Evolutionary conservation across 2,329 filamentous ascomycete genomes (phyloP), one percentile per base, ranked within the genome.

Genomic region (Chrysosphaeria jannelii): DNA sequence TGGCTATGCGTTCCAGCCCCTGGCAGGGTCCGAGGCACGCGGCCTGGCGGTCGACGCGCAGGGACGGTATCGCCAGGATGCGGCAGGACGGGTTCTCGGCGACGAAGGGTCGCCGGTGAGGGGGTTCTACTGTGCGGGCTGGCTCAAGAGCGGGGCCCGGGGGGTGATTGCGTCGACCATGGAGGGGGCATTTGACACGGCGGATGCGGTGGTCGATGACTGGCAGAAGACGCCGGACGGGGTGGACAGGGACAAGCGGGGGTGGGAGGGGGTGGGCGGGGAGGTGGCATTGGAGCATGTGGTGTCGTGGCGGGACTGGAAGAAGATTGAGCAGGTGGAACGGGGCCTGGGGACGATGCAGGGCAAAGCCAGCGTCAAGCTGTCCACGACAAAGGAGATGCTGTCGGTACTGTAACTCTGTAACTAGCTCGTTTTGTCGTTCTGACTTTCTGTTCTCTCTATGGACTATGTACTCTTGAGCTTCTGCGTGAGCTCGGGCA

Each of bases 111-210:
- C n/a, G n/a, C n/a, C n/a, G n/a, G 43, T 31, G 35, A 37, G 27
- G 28, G 76, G 81, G 0, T 43, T 90, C 14, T 97, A 97, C 45
- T 89, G 78, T 32, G 72, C 81, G 10, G 85, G 85, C 1, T 97
- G 85, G 85, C 78, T 91, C 7, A 93, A 93, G 47, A 61, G 70
- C 17, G 85, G 85, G 0, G 81, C 85, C 0, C 91, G 78, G 0
- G 85, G 85, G 3, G 79, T 93, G 4, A 97, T 97, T 40, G 81
- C 81, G 2, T 78, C 69, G 14, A 97, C 85, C 0, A 89, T 97
- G 76, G 62, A 70, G 28, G 85, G 97, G 40, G 81, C 85, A 0
- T 97, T 93, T 36, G 57, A 60, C 6, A 90, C 78, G 1, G 85
- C 66, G 1, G 79, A 91, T 38, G 63, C 69, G 3, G 71, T 97